Evolutionary conservation across 495 filamentous ascomycete genomes (phyloP).

Genomic region (Hyaloscypha hepaticicola): DNA sequence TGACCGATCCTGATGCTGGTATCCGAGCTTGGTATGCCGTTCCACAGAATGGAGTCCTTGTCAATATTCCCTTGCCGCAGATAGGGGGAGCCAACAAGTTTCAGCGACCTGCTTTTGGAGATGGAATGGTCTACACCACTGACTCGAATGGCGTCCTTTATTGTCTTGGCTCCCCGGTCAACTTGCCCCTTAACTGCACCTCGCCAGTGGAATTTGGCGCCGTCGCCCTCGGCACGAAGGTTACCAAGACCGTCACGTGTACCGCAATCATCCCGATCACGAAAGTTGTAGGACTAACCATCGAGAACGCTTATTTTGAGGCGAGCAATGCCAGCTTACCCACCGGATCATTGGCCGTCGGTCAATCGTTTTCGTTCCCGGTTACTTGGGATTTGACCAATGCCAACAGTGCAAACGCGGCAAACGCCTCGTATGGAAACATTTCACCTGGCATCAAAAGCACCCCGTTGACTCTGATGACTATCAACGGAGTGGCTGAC

Average conservation of each 20-base stretch:
- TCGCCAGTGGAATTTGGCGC: slow-evolving; percentile 44
- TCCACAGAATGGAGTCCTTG: slow-evolving; percentile 27
- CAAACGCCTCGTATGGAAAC: slow-evolving; percentile 29
- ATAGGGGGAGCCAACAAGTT: slow-evolving; percentile 30
- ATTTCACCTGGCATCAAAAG: slow-evolving; percentile 34
- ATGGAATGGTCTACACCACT: slow-evolving; percentile 45
- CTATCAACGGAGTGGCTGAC: slow-evolving; percentile 35
- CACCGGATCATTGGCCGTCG: slow-evolving; percentile 29
- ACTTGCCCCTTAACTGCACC: slow-evolving; percentile 41
- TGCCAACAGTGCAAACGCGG: slow-evolving; percentile 31
- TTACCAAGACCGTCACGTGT: slow-evolving; percentile 35
- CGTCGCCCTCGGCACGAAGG: slow-evolving; percentile 34
- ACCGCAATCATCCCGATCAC: slow-evolving; percentile 37
- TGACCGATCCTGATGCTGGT: slow-evolving; percentile 39
- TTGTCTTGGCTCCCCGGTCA: slow-evolving; percentile 43
- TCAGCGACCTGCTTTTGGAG: slow-evolving; percentile 35
- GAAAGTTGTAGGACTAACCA: slow-evolving; percentile 30
- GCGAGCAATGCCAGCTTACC: slow-evolving; percentile 37
- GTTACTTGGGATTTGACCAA: slow-evolving; percentile 40
- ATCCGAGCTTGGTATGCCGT: slow-evolving; percentile 40
- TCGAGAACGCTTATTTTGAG: slow-evolving; percentile 29
- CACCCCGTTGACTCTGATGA: slow-evolving; percentile 32
- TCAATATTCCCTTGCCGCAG: slow-evolving; percentile 29
- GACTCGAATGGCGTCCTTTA: slow-evolving; percentile 41
- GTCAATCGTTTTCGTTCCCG: slow-evolving; percentile 36